Conservation (phyloP, 1,284 basidiomycete species). For the Tausonia pullulans region DNA sequence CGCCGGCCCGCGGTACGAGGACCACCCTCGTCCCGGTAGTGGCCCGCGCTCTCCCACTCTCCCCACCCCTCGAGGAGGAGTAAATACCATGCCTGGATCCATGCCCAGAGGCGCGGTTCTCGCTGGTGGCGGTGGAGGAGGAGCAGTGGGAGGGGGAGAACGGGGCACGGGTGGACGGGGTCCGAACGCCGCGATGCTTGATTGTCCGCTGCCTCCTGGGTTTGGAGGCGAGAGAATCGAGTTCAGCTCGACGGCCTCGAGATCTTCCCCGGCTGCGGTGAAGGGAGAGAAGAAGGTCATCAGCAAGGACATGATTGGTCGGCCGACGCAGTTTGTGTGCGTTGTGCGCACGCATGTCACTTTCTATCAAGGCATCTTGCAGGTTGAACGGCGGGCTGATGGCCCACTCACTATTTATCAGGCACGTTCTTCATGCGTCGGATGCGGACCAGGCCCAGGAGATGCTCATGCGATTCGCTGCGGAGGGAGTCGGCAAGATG, state of each 20-base stretch:
- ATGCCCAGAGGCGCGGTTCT: neutral
- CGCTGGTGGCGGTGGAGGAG: neutral
- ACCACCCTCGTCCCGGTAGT: neutral
- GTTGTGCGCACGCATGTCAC: neutral
- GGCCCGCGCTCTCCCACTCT: neutral
- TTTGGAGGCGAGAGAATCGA: neutral
- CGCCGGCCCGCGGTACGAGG: neutral
- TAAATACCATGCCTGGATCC: neutral
- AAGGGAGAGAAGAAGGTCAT: neutral
- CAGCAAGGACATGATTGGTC: slow-evolving; percentile 6
- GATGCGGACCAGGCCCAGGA: slow-evolving; percentile 85
- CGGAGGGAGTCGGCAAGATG: slow-evolving; percentile 80
- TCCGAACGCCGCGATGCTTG: neutral
- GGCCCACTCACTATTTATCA: slow-evolving; percentile 29
- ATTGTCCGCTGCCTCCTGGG: neutral
- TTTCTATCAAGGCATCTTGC: neutral
- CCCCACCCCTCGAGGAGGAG: neutral
- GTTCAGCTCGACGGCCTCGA: neutral
- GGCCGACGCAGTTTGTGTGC: slow-evolving; percentile 1
- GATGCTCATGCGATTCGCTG: slow-evolving; percentile 76
- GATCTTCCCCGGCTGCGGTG: neutral
- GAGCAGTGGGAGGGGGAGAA: too few species aligned
- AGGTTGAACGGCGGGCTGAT: neutral
- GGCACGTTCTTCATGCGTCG: slow-evolving; percentile 86
- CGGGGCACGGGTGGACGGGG: too few species aligned